These are phyloP conservation scores for Calonectria henricotiae DNA, from an alignment of 2,329 filamentous ascomycete genomes.

Conservation along the genomic window DNA sequence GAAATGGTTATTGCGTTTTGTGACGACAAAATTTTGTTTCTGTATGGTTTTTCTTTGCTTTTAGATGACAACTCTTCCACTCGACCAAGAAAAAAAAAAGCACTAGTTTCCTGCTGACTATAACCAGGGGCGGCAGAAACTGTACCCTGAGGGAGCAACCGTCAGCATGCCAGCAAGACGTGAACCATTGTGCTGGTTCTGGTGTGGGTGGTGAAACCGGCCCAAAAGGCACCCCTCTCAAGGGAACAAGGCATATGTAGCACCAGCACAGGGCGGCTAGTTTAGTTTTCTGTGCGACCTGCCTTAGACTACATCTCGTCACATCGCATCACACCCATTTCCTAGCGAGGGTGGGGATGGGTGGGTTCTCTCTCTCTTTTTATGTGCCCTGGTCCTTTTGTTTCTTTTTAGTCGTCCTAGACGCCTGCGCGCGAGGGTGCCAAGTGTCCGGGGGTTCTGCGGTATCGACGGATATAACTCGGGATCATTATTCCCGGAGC, in stretches of 20 bases:
- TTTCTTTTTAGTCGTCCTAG: conserved; percentile 1
- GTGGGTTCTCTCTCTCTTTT: conserved; percentile 11
- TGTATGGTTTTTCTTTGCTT: too few species aligned
- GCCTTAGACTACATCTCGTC: conserved; percentile 34
- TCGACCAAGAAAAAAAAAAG: neutral
- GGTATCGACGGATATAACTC: conserved; percentile 3
- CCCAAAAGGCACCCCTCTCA: neutral
- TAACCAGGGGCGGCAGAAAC: too few species aligned
- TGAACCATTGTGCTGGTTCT: conserved; percentile 28
- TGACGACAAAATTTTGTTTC: neutral
- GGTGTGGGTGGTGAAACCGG: conserved; percentile 37
- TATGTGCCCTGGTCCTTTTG: neutral
- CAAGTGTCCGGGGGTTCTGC: neutral
- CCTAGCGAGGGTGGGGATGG: conserved; percentile 25
- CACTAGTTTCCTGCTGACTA: neutral
- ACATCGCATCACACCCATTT: conserved; percentile 38
- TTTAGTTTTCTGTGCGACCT: conserved; percentile 34
- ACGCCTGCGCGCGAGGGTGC: conserved; percentile 9
- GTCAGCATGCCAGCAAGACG: neutral
- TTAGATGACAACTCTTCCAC: neutral
- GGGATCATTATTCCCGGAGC: neutral
- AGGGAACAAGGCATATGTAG: conserved; percentile 28
- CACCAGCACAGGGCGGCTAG: conserved; percentile 33
- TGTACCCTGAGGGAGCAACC: neutral
- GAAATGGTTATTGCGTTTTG: neutral